Conservation (phyloP, 495 filamentous ascomycete genomes). For the Tuber borchii region DNA sequence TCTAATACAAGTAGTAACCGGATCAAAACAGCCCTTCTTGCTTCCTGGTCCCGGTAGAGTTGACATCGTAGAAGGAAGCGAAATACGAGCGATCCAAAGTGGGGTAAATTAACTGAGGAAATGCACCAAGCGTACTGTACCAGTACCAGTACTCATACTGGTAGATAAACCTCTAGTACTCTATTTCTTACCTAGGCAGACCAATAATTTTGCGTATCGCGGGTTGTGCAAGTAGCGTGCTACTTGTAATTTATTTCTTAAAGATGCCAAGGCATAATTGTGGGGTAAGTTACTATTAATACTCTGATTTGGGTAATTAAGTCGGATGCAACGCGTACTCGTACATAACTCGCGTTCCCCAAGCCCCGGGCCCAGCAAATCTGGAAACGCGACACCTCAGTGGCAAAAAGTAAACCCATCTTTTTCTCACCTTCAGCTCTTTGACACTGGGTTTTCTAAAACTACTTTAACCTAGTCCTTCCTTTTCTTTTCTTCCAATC, state of each 20-base stretch:
- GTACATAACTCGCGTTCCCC: not conserved
- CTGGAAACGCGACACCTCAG: not conserved
- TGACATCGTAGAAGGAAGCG: not conserved
- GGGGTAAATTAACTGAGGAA: not conserved
- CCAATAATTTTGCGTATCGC: not conserved
- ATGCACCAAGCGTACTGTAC: not conserved
- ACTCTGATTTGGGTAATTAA: not conserved
- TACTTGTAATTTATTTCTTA: too few relatives aligned
- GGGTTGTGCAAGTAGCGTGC: not conserved
- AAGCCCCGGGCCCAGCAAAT: not conserved
- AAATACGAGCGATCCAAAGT: not conserved
- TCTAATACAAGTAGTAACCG: too few relatives aligned
- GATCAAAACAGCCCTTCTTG: not conserved
- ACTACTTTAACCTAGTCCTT: not conserved
- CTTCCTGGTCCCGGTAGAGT: not conserved
- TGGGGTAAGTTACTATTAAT: not conserved
- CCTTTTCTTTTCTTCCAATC: not conserved
- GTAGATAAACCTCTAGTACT: not conserved
- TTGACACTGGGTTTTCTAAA: not conserved
- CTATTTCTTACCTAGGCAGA: not conserved
- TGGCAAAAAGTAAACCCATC: not conserved
- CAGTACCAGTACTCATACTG: too few relatives aligned
- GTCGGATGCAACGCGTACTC: not conserved
- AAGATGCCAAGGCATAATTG: not conserved
- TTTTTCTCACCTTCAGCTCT: not conserved